A percentile compares a stretch with the other conserved stretches of the same genome.
Conservation (phyloP, 768 basidiomycete genomes). For the Termitomyces sp. region DNA sequence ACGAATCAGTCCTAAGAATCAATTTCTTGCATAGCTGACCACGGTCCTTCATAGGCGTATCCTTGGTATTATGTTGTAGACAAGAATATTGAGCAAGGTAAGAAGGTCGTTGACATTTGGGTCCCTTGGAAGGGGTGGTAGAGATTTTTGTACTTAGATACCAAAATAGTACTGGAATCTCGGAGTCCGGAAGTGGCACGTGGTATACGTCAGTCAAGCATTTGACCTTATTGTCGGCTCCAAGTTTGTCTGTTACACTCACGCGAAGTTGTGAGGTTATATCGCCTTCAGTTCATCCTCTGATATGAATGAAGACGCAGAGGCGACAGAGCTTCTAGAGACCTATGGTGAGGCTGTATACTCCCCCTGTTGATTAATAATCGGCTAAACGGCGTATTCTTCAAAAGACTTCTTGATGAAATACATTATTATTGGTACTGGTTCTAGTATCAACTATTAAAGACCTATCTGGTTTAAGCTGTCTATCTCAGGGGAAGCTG, state of each 20-base stretch:
- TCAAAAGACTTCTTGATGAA: constrained; percentile 93
- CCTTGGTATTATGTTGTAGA: constrained; percentile 86
- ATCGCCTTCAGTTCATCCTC: constrained; percentile 10
- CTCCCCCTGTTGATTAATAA: not conserved
- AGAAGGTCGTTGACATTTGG: constrained; percentile 74
- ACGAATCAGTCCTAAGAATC: constrained; percentile 10
- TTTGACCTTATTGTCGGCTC: not conserved
- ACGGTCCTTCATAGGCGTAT: constrained; percentile 34
- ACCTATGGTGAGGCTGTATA: constrained; percentile 67
- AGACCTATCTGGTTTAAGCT: constrained; percentile 6
- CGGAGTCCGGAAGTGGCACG: not conserved
- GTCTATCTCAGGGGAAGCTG: constrained; percentile 73
- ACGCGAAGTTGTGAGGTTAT: constrained; percentile 4
- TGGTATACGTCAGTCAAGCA: not conserved
- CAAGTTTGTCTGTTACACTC: not conserved
- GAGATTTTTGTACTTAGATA: not conserved
- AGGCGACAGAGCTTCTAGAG: constrained; percentile 89
- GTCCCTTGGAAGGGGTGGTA: constrained; percentile 92
- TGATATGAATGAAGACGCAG: constrained; percentile 65
- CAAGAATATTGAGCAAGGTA: constrained; percentile 40
- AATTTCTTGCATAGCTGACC: not conserved
- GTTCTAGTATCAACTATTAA: constrained; percentile 1
- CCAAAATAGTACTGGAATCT: not conserved
- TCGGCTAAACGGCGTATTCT: constrained; percentile 9
- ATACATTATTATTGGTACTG: constrained; percentile 89